These are phyloP conservation scores for Luvunga scandens DNA, from an alignment of 345 rosid genomes.

Conservation along the genomic window DNA sequence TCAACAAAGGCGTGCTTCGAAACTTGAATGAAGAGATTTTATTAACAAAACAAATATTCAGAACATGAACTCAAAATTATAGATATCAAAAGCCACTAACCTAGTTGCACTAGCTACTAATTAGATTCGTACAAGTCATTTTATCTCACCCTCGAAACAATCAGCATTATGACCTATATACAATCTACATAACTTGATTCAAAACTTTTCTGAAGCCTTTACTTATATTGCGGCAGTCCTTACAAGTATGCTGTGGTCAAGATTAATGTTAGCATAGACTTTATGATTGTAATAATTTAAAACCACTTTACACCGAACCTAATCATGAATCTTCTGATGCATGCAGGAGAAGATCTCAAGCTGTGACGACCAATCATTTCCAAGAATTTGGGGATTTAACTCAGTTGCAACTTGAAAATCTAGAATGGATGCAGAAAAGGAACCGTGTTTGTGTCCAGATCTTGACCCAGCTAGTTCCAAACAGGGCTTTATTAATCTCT, in stretches of 20 bases:
- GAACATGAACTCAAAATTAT: constrained; percentile 15
- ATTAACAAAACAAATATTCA: constrained; percentile 22
- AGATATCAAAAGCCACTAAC: constrained; percentile 15
- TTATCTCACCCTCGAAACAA: constrained; percentile 17
- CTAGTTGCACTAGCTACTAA: constrained; percentile 20
- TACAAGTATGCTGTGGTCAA: constrained; percentile 12
- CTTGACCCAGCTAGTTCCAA: constrained; percentile 51
- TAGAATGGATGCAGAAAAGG: constrained; percentile 36
- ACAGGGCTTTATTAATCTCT: constrained; percentile 67
- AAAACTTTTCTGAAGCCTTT: constrained; percentile 20
- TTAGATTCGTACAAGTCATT: constrained; percentile 21
- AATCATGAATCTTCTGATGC: constrained; percentile 28
- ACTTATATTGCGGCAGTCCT: constrained; percentile 24
- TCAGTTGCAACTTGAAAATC: constrained; percentile 67
- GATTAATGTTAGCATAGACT: constrained; percentile 20
- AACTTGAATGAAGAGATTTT: constrained; percentile 13
- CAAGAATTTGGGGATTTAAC: constrained; percentile 52
- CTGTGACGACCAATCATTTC: constrained; percentile 52
- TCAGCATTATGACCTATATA: constrained; percentile 28
- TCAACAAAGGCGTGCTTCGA: constrained; percentile 7
- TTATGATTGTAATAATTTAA: constrained; percentile 7
- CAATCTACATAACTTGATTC: constrained; percentile 29
- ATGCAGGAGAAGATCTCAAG: constrained; percentile 46
- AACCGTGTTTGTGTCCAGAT: constrained; percentile 17
- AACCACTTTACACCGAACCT: neutral